Conservation (phyloP, 495 filamentous ascomycete genomes). For the Articulospora tetracladia region DNA sequence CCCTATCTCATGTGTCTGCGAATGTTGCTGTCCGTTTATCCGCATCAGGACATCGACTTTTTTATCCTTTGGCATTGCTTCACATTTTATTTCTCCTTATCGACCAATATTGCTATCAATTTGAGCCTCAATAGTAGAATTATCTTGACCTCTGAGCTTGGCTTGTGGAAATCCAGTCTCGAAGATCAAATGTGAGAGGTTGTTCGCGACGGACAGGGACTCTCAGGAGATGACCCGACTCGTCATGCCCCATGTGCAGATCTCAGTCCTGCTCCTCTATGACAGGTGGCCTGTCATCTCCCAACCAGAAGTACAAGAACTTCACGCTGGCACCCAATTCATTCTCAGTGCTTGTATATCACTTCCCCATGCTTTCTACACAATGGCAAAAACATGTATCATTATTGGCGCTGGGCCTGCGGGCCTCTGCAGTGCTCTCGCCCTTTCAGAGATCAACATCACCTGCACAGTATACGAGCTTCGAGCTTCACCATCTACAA, state of each 20-base stretch:
- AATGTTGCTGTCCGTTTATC: too few relatives aligned
- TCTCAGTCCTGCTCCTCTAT: neutral
- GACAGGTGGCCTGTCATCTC: neutral
- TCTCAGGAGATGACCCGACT: neutral
- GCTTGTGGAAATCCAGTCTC: too few relatives aligned
- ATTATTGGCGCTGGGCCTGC: slow-evolving; percentile 56
- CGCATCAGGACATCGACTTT: too few relatives aligned
- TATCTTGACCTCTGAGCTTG: too few relatives aligned
- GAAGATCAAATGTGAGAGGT: too few relatives aligned
- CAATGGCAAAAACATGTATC: slow-evolving; percentile 12
- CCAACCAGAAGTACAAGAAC: neutral
- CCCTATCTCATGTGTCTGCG: too few relatives aligned
- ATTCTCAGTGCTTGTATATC: neutral
- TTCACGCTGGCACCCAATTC: too few relatives aligned
- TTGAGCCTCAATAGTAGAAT: too few relatives aligned
- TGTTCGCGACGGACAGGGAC: neutral
- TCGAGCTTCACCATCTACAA: slow-evolving; percentile 49
- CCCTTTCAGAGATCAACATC: slow-evolving; percentile 40
- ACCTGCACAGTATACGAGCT: slow-evolving; percentile 55
- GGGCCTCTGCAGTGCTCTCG: slow-evolving; percentile 50
- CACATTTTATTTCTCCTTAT: too few relatives aligned
- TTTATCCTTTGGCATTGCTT: too few relatives aligned
- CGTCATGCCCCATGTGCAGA: neutral
- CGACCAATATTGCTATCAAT: too few relatives aligned
- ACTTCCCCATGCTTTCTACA: neutral